Conservation (phyloP, 495 filamentous ascomycete species). For the Extremus antarcticus region DNA sequence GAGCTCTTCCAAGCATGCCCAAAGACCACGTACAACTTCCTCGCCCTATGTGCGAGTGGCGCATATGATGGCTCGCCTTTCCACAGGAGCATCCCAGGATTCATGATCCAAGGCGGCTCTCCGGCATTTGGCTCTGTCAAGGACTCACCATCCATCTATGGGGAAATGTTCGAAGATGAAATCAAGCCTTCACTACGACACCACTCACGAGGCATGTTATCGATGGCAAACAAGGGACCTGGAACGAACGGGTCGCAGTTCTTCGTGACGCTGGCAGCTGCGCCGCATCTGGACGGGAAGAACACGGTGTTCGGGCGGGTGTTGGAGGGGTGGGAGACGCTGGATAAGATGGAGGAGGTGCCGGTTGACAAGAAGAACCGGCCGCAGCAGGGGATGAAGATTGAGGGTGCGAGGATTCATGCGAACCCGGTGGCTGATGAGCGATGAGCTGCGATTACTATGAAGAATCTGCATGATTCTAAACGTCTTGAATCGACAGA, state of each 20-base stretch:
- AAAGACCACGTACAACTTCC: conserved; percentile 89
- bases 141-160: conserved; percentile 65
- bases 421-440: conserved; percentile 76
- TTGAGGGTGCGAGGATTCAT: conserved; percentile 75
- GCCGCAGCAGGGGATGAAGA: conserved; percentile 57
- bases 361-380: conserved; percentile 85
- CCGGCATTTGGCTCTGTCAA: conserved; percentile 51
- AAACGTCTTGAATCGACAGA: no score
- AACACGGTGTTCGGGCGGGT: conserved; percentile 93
- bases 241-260: conserved; percentile 91
- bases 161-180: conserved; percentile 80
- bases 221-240: conserved; percentile 82
- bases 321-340: conserved; percentile 50
- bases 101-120: conserved; percentile 88
- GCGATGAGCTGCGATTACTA: conserved; percentile 8
- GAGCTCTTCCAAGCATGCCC: conserved; percentile 92
- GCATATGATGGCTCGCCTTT: conserved; percentile 85
- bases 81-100: conserved; percentile 75
- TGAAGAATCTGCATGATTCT: no score
- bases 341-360: conserved; percentile 67
- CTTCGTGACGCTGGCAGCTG: conserved; percentile 75
- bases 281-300: conserved; percentile 84
- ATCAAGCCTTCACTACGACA: conserved; percentile 76
- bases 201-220: conserved; percentile 75
- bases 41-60: conserved; percentile 81